Percentiles rank a stretch among this genome's conserved stretches.
phyloP scores from a whole-genome alignment of 2,329 filamentous ascomycete genomes.

The Grosmannia penicillata region DNA sequence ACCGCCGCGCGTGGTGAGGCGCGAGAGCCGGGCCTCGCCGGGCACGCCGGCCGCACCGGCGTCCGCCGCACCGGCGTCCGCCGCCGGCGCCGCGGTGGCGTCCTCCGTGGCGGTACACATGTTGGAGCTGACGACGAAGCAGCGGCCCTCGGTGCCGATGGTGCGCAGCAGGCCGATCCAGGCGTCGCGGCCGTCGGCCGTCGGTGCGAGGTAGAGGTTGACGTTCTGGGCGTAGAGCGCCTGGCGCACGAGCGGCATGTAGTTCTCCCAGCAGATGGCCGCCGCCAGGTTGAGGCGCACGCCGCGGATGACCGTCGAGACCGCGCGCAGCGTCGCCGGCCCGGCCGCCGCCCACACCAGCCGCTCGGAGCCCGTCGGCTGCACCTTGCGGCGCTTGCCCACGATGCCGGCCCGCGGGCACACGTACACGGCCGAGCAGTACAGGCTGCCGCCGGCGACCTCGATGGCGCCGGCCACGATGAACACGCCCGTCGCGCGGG shows the following conservation, averaged over 20 bases:
- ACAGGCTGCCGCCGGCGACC: slow-evolving; percentile 65
- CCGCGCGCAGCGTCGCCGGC: slow-evolving; percentile 61
- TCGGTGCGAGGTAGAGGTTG: slow-evolving; percentile 82
- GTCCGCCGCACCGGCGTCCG: neutral
- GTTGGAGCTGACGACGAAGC: slow-evolving; percentile 76
- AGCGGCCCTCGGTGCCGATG: slow-evolving; percentile 64
- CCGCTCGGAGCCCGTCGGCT: slow-evolving; percentile 76
- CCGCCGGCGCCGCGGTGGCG: neutral
- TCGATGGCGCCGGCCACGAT: slow-evolving; percentile 70
- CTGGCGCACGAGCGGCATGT: slow-evolving; percentile 81
- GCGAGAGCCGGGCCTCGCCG: slow-evolving; percentile 1
- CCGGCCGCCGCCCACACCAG: slow-evolving; percentile 82
- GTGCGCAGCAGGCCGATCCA: slow-evolving; percentile 78
- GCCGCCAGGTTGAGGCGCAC: slow-evolving; percentile 67
- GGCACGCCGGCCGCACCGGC: neutral
- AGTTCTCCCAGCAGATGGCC: slow-evolving; percentile 94
- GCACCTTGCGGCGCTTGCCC: slow-evolving; percentile 82
- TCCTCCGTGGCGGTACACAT: slow-evolving; percentile 46
- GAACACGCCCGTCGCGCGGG: slow-evolving; percentile 66
- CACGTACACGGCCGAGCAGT: slow-evolving; percentile 72
- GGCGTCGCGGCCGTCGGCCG: slow-evolving; percentile 68
- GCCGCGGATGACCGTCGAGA: slow-evolving; percentile 66
- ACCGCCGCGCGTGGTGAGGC: slow-evolving; percentile 44
- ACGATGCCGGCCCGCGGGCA: slow-evolving; percentile 58
- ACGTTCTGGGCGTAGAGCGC: slow-evolving; percentile 79